Conservation (phyloP, 805 yeast species). For the Ascoidea tarda region DNA sequence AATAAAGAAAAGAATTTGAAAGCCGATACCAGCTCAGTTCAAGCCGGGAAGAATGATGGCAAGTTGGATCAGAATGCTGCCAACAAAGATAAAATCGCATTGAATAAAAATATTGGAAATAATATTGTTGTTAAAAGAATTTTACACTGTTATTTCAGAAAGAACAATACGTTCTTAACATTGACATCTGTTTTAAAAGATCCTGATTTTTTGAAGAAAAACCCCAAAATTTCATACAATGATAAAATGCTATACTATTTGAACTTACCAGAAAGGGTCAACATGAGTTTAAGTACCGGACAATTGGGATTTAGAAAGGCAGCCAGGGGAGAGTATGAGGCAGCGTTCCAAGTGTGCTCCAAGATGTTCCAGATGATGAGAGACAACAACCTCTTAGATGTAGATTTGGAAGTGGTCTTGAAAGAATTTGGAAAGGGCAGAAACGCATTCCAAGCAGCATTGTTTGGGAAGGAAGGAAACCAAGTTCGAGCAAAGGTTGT, state of each 20-base stretch:
- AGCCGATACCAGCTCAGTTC: too few species aligned
- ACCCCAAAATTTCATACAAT: slow-evolving; percentile 41
- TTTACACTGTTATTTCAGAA: slow-evolving; percentile 61
- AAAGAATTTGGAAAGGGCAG: slow-evolving; percentile 85
- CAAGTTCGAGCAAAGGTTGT: slow-evolving; percentile 49
- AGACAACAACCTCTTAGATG: slow-evolving; percentile 40
- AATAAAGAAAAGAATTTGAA: too few species aligned
- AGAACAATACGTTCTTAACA: slow-evolving; percentile 74
- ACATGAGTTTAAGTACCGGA: slow-evolving; percentile 64
- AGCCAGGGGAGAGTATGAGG: slow-evolving; percentile 87
- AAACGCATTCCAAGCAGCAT: slow-evolving; percentile 70
- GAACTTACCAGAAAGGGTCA: slow-evolving; percentile 65
- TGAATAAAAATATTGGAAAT: slow-evolving; percentile 2
- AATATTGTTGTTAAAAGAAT: slow-evolving; percentile 44
- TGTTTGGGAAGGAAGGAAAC: slow-evolving; percentile 81
- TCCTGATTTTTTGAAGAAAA: slow-evolving; percentile 38
- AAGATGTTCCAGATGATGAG: slow-evolving; percentile 59
- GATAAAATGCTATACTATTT: slow-evolving; percentile 66
- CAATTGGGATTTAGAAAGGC: slow-evolving; percentile 80
- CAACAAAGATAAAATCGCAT: too few species aligned
- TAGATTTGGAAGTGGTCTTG: slow-evolving; percentile 61
- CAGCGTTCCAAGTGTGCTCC: slow-evolving; percentile 73
- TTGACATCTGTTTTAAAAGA: slow-evolving; percentile 61
- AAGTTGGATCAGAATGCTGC: too few species aligned
- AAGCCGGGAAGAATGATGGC: too few species aligned